Conservation (phyloP, 1,139 yeast genomes). For the Candida sanyaensis region DNA sequence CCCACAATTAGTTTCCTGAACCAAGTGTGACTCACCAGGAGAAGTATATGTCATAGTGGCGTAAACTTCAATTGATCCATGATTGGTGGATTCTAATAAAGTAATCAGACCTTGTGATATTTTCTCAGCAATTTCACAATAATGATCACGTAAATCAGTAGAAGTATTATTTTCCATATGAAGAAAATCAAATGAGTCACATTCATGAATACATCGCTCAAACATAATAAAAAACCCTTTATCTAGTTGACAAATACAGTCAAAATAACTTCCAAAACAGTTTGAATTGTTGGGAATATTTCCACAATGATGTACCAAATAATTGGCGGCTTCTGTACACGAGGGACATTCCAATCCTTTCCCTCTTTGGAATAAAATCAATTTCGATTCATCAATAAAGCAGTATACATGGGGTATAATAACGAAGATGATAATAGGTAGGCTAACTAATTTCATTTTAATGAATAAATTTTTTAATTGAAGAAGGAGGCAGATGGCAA, state of each 20-base stretch:
- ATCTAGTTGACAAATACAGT: conserved; percentile 8
- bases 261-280: background rate
- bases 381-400: background rate
- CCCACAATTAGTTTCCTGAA: background rate
- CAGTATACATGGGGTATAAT: background rate
- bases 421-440: too few relatives aligned
- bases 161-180: background rate
- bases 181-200: conserved; percentile 1
- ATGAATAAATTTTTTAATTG: too few relatives aligned
- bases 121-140: conserved; percentile 8
- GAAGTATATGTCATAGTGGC: background rate
- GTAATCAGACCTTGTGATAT: background rate
- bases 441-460: too few relatives aligned
- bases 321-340: conserved; percentile 1
- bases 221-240: conserved; percentile 6
- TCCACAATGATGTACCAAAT: conserved; percentile 7
- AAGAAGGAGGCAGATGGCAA: too few relatives aligned
- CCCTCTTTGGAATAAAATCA: background rate
- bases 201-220: conserved; percentile 6
- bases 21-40: background rate
- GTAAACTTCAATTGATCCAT: background rate
- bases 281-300: background rate
- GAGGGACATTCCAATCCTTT: conserved; percentile 1
- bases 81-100: background rate
- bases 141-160: conserved; percentile 1